Base-by-base conservation (phyloP, 768 basidiomycete species). In the Gyrodon lividus region DNA sequence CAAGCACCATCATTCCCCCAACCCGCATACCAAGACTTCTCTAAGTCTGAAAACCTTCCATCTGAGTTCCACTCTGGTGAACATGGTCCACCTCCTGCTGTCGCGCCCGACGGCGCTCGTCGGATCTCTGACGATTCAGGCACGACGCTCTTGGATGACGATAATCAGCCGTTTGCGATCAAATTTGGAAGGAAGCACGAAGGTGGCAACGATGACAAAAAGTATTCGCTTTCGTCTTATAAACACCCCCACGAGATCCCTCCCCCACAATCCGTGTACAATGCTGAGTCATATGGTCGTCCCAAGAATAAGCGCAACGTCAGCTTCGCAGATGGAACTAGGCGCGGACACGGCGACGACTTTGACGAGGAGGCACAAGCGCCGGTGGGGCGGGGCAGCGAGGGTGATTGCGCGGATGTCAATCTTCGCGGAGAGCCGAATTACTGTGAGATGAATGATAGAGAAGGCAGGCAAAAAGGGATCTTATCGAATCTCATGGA, bases 221-320 rank as follows among this genome's bases (percentile, higher is more conserved):
- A 69, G 60, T 80, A 72, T 50, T 73, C 80, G 0, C 62, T 82
- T 40, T 78, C 81, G 16, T 81, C 82, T 4, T 79, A 82, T 67
- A 70, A 75, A 43, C 82, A 86, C 54, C 83, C 84, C 9, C 77
- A 83, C 55, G 81, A 84, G 41, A 83, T 87, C 37, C 70, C 69
- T 16, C 74, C 82, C 2, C 86, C 84, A 3, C 63, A 69, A 34
- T 65, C 69, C 49, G 74, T 71, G 4, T 78, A 80, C 54, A 50
- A 68, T 39, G 46, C 39, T 61, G 64, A 48, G 10, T 46, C 26
- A 5, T 48, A 17, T 19, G 24, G 44, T 1, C 61, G 50, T 10
- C 41, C 31, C 7, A 61, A 50, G 40, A 59, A 54, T 24, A 37
- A 59, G 9, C 64, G 65, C 46, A 67, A 63, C 43, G 77, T 78